These are phyloP conservation scores for Colletotrichum siamense DNA, from an alignment of 2,329 filamentous ascomycete species.

Conservation along the genomic window DNA sequence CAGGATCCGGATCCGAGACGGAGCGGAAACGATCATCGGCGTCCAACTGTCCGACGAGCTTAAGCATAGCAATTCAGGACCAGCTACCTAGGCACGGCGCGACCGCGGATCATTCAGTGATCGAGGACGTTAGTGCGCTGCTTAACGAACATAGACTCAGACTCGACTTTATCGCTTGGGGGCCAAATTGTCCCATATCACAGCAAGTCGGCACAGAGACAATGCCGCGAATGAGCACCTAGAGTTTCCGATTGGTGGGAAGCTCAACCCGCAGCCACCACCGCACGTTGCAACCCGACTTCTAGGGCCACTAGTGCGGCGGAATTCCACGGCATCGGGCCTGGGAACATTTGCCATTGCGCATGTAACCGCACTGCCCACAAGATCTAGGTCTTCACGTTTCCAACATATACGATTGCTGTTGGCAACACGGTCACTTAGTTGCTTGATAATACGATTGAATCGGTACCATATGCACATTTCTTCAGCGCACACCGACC, in stretches of 20 bases:
- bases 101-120: neutral
- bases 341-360: neutral
- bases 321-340: conserved; percentile 10
- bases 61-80: neutral
- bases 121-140: neutral
- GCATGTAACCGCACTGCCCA: neutral
- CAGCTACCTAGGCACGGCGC: neutral
- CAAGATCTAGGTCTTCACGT: neutral
- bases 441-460: neutral
- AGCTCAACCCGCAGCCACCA: neutral
- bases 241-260: neutral
- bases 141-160: neutral
- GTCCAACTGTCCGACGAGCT: neutral
- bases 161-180: neutral
- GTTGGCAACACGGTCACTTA: neutral
- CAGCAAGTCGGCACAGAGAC: neutral
- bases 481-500: neutral
- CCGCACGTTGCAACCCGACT: neutral
- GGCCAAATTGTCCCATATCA: neutral
- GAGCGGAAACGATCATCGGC: neutral
- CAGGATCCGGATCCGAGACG: conserved; percentile 8
- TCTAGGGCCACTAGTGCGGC: neutral
- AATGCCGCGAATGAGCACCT: neutral
- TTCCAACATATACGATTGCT: neutral
- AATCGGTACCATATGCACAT: neutral